Evolutionary conservation across 192 early-diverging fungal genomes (phyloP), one percentile per base, ranked within the genome.

Genomic region (Ambispora gerdemannii): DNA sequence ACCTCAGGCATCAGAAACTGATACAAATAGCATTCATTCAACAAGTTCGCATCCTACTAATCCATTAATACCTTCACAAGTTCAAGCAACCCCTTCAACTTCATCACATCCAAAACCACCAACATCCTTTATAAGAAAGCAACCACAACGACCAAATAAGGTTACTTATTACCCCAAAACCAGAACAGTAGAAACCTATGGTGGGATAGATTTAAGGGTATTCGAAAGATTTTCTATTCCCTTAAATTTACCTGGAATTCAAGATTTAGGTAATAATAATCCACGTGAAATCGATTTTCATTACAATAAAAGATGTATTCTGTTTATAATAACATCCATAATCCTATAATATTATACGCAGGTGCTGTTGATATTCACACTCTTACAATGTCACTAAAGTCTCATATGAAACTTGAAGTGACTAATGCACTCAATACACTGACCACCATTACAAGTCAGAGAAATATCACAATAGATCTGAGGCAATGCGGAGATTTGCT

Each of bases 311-410:
- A 36, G 50, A 31, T 67, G 24, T 58, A 24, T 32, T 15, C 50
- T 52, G 53, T 60, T 28, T 10, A 43, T 13, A 0, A 28, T 60
- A 3, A 34, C 32, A n/a, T n/a, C n/a, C n/a, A n/a, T n/a, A n/a
- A n/a, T 52, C 62, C n/a, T 51, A 3, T 67, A 7, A 2, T 24
- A 35, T 47, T 7, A 60, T 58, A n/a, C 11, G n/a, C 30, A 84
- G 89, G 87, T 56, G 74, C 84, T 22, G 81, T 91, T 10, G 90
- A 92, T 67, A 81, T 92, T n/a, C 88, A 87, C 27, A 87, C 88
- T 3, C 74, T 94, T 47, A 86, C 86, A 6, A 88, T 94, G 85
- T 87, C 91, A 28, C 80, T 94, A 4, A 90, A 91, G 72, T 91
- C 88, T 3, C 87, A 87, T 19, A 84, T 94, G 71, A 83, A 82